phyloP scores from a whole-genome alignment of 2,329 filamentous ascomycete genomes.

The Cytospora piceae region DNA sequence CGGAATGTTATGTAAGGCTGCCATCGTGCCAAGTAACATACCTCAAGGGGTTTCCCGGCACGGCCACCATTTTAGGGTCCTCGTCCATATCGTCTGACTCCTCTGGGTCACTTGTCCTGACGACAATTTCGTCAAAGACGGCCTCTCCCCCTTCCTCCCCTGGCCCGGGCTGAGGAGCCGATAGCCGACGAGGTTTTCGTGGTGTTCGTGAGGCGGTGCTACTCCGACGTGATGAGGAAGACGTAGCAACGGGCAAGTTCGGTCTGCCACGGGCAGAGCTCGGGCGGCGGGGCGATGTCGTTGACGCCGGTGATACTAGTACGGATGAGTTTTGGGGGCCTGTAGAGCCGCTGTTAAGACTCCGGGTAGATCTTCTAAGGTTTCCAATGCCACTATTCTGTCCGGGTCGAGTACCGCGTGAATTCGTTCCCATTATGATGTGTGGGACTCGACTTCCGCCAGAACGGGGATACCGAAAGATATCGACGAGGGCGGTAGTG shows the following conservation, averaged over 20 bases:
- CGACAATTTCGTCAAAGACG: conserved; percentile 48
- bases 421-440: conserved; percentile 40
- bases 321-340: conserved; percentile 14
- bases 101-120: conserved; percentile 50
- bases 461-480: conserved; percentile 10
- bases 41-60: conserved; percentile 28
- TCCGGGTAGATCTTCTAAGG: conserved; percentile 33
- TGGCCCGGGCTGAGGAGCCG: conserved; percentile 1
- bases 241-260: neutral
- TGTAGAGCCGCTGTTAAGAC: conserved; percentile 21
- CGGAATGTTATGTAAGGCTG: conserved; percentile 12
- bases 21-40: conserved; percentile 29
- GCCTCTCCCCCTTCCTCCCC: conserved; percentile 35
- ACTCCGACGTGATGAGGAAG: conserved; percentile 19
- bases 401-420: conserved; percentile 39
- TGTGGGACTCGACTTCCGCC: conserved; percentile 20
- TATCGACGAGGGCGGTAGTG: conserved; percentile 5
- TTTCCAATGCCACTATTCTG: conserved; percentile 42
- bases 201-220: conserved; percentile 15
- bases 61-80: conserved; percentile 29
- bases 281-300: conserved; percentile 4
- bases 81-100: conserved; percentile 38
- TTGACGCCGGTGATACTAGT: conserved; percentile 21
- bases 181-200: conserved; percentile 9
- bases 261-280: conserved; percentile 16